These are phyloP conservation scores for Melanopsichium pennsylvanicum DNA, from an alignment of 1,284 basidiomycete species.

Conservation along the genomic window DNA sequence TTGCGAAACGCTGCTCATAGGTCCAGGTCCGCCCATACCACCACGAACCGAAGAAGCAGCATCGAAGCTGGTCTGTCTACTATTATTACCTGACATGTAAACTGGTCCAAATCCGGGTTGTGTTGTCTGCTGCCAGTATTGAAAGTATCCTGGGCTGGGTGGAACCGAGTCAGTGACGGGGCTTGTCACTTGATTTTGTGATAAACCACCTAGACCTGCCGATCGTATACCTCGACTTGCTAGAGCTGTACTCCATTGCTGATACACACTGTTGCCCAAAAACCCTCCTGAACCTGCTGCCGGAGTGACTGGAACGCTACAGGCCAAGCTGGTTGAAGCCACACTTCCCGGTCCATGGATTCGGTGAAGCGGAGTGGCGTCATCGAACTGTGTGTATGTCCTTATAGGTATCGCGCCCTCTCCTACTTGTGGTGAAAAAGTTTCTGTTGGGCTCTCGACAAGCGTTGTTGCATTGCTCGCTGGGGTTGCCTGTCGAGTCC, in stretches of 20 bases:
- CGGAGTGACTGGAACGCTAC: constrained; percentile 17
- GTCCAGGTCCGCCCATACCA: constrained; percentile 30
- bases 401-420: constrained; percentile 17
- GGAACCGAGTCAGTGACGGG: constrained; percentile 35
- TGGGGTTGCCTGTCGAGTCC: constrained; percentile 27
- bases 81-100: constrained; percentile 25
- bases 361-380: constrained; percentile 26
- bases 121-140: constrained; percentile 36
- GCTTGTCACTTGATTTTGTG: constrained; percentile 27
- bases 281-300: not conserved
- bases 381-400: constrained; percentile 48
- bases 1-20: constrained; percentile 39
- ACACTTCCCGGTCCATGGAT: constrained; percentile 43
- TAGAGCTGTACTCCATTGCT: constrained; percentile 42
- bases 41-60: constrained; percentile 25
- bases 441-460: constrained; percentile 15
- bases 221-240: constrained; percentile 37
- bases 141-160: constrained; percentile 43
- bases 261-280: constrained; percentile 18
- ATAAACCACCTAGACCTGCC: constrained; percentile 15
- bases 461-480: constrained; percentile 31
- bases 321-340: constrained; percentile 25
- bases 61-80: constrained; percentile 34
- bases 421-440: not conserved
- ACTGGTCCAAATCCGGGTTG: constrained; percentile 12